Evolutionary conservation across 2,329 filamentous ascomycete genomes (phyloP), one percentile per base, ranked within the genome.

Genomic region (Trematosphaeria pertusa): DNA sequence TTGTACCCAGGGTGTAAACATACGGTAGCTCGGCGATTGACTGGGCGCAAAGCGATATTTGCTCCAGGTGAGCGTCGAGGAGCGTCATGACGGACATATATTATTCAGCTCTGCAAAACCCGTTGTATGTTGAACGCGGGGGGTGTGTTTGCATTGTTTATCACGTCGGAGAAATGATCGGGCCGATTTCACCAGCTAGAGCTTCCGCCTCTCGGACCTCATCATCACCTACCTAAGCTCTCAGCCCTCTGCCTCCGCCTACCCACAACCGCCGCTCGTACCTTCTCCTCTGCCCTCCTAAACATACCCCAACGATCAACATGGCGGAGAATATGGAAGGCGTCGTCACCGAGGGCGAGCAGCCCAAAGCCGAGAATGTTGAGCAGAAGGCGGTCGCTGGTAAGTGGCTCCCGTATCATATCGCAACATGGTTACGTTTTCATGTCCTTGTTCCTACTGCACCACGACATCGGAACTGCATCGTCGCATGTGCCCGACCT

Each of bases 301-400:
- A 40, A 15, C 31, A 36, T 37, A 20, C 47, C 53, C 44, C 48
- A 57, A 50, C 59, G 50, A 58, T 51, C 57, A 63, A 43, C 46
- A 79, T 79, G 77, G 75, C 75, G 52, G 76, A 79, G 57, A 75
- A 72, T 65, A 79, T 79, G 77, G 77, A 79, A 71, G 73, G 72
- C 57, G 72, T 75, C 56, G 72, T 73, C 56, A 55, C 61, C 45
- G 72, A 64, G 58, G 70, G 68, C 49, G 72, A 75, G 54, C 65
- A 75, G 66, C 65, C 69, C 44, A 71, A 70, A 47, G 62, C 62
- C 39, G 71, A 74, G 52, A 73, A 73, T 46, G 69, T 71, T 12
- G 67, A 70, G 58, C 65, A 72, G 52, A 71, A 71, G 65, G 64
- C 68, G 33, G 69, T 73, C 34, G 60, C 64, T 41, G 71, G 71